Conservation (phyloP, 805 yeast species). For the Lipomyces anomalus region DNA sequence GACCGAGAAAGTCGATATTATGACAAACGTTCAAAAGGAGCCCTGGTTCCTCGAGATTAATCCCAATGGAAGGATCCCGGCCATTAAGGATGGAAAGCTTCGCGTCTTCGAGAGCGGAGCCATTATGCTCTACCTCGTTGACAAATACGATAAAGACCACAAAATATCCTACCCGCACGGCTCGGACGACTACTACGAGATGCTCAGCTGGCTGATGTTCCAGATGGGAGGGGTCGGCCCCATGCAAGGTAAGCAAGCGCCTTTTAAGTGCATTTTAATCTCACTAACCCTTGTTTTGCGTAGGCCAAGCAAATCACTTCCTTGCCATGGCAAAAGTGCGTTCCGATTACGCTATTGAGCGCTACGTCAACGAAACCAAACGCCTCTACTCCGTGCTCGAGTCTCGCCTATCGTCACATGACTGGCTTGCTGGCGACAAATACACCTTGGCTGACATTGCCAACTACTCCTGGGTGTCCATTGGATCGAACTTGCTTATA, state of each 20-base stretch:
- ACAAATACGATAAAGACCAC: conserved; percentile 52
- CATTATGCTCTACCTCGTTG: conserved; percentile 53
- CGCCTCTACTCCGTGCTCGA: conserved; percentile 54
- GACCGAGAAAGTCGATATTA: conserved; percentile 39
- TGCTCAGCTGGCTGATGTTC: conserved; percentile 18
- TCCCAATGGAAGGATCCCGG: conserved; percentile 62
- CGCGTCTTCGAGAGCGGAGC: conserved; percentile 57
- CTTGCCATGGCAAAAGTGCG: too few relatives aligned
- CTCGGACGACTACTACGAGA: conserved; percentile 41
- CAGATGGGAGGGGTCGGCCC: conserved; percentile 23
- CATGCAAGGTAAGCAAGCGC: too few relatives aligned
- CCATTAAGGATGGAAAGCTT: conserved; percentile 39
- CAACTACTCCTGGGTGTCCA: conserved; percentile 10
- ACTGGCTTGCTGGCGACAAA: conserved; percentile 54
- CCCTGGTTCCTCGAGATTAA: conserved; percentile 53
- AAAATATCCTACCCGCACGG: conserved; percentile 38
- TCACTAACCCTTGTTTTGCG: conserved; percentile 20
- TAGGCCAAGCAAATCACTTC: conserved; percentile 56
- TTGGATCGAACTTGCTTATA: conserved; percentile 15
- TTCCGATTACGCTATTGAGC: conserved; percentile 48
- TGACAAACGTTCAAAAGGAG: conserved; percentile 45
- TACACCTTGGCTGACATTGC: conserved; percentile 46
- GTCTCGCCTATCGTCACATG: conserved; percentile 36
- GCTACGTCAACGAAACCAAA: conserved; percentile 48
- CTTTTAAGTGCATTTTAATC: neutral